Base-by-base conservation (phyloP, 106 monocot species). In the Ottelia alismoides region DNA sequence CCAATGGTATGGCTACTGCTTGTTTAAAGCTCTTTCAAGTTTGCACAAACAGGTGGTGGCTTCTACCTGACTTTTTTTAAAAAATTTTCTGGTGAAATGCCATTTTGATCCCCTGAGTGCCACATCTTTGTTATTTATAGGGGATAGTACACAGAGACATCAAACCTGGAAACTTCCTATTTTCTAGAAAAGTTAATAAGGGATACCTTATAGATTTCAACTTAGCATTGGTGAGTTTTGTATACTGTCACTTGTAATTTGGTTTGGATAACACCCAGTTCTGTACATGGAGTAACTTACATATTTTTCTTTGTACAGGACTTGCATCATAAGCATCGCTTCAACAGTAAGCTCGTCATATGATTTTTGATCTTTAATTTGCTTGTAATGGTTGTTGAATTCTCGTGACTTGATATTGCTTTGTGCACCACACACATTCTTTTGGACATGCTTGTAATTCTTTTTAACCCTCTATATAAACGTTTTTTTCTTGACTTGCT, bases 201-300 rank as follows among this genome's bases (percentile, higher is more conserved):
- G 96, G 96, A 22, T 98, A 89, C 67, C 89, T 98, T 31, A 98
- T 98, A 25, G 96, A 98, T 52, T 98, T 98, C 67, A 98, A 98
- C 65, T 70, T 98, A 62, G 96, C 89, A 28, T 67, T 52, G 72
- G 96, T 98, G 10, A 77, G 89, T 76, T 16, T 9, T 51, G n/a
- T 43, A 64, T n/a, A n/a, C n/a, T n/a, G n/a, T n/a, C n/a, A n/a
- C n/a, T n/a, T n/a, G n/a, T n/a, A n/a, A n/a, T n/a, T n/a, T n/a
- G n/a, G n/a, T n/a, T n/a, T n/a, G n/a, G n/a, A n/a, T n/a, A n/a
- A n/a, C n/a, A n/a, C n/a, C n/a, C n/a, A n/a, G n/a, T n/a, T n/a
- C n/a, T n/a, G n/a, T n/a, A n/a, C n/a, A n/a, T n/a, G n/a, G n/a
- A n/a, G n/a, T n/a, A n/a, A n/a, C n/a, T n/a, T n/a, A n/a, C n/a